Conservation (phyloP, 176 grass and related monocot genomes). For the Carex kokanica region DNA sequence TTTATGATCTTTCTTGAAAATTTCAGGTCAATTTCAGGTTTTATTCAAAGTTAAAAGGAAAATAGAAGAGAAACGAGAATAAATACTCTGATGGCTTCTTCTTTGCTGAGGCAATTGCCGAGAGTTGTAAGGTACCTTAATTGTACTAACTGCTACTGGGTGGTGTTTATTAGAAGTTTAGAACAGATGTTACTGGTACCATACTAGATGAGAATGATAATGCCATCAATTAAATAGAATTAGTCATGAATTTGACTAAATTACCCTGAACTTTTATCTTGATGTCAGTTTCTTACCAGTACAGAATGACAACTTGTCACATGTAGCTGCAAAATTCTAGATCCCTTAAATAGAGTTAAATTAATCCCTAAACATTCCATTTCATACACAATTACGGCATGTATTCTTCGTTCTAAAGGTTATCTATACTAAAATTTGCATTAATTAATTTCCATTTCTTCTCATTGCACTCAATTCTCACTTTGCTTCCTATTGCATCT, state of each 20-base stretch:
- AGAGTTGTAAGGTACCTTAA: conserved; percentile 16
- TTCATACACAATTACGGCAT: neutral
- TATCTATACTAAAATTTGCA: neutral
- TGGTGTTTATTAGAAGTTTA: neutral
- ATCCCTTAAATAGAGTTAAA: neutral
- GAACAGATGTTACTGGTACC: neutral
- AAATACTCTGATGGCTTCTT: conserved; percentile 11
- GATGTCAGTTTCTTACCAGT: neutral
- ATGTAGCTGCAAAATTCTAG: neutral
- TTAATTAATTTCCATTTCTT: neutral
- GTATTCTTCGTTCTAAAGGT: neutral
- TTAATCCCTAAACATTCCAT: neutral
- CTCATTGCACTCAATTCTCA: neutral
- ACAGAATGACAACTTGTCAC: neutral
- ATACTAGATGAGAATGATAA: neutral
- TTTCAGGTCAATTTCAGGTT: conserved; percentile 9
- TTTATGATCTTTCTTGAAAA: neutral
- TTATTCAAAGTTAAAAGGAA: neutral
- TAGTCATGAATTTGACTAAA: neutral
- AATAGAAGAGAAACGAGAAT: neutral
- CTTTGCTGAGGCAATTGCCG: conserved; percentile 12
- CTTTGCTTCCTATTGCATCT: neutral
- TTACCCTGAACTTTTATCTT: neutral
- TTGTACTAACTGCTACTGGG: neutral
- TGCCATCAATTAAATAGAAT: neutral